Evolutionary conservation across 2,329 filamentous ascomycete genomes (phyloP).

Genomic region (Sclerotiophoma versabilis): DNA sequence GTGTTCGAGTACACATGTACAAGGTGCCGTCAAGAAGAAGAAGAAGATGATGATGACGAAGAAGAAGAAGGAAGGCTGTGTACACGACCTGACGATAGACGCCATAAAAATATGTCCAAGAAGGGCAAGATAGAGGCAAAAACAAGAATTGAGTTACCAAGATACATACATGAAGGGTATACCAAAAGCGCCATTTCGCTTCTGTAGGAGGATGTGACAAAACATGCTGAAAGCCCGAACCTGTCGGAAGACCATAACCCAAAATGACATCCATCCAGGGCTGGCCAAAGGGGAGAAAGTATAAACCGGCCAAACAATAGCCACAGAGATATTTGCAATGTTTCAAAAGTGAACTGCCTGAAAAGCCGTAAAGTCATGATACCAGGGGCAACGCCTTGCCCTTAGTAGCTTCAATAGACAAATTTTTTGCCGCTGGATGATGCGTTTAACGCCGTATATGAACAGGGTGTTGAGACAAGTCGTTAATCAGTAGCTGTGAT

Average conservation of each 20-base stretch:
- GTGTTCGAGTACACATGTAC: background rate
- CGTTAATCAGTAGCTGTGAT: constrained; percentile 27
- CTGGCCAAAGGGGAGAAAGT: background rate
- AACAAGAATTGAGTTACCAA: constrained; percentile 12
- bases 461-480: constrained; percentile 1
- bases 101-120: background rate
- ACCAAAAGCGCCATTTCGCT: constrained; percentile 31
- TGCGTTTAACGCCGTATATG: constrained; percentile 10
- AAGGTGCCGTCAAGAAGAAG: background rate
- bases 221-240: constrained; percentile 13
- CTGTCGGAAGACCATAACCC: constrained; percentile 2
- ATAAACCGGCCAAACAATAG: background rate
- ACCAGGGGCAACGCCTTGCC: constrained; percentile 3
- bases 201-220: constrained; percentile 13
- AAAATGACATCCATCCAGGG: constrained; percentile 1
- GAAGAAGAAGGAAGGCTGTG: background rate
- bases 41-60: too few relatives aligned
- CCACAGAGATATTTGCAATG: background rate
- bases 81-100: background rate
- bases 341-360: background rate
- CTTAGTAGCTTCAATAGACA: constrained; percentile 6
- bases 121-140: background rate
- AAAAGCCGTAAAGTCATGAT: constrained; percentile 17
- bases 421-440: constrained; percentile 11
- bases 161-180: constrained; percentile 49